Evolutionary conservation across 1,139 yeast genomes (phyloP).

Genomic region (Candida sanyaensis): DNA sequence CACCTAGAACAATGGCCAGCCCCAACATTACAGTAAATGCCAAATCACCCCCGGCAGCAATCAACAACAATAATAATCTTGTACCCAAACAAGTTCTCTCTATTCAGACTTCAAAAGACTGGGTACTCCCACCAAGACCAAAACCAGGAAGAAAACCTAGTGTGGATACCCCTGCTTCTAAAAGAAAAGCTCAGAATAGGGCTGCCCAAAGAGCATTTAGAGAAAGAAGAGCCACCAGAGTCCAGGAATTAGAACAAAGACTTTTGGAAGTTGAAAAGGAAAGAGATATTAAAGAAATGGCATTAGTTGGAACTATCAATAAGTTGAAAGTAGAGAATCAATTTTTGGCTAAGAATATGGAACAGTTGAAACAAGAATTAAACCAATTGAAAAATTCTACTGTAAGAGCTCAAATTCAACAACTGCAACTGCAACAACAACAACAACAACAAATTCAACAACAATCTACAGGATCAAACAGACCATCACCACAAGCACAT

Average conservation of each 20-base stretch:
- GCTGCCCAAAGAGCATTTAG: conserved; percentile 95
- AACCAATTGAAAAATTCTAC: conserved; percentile 17
- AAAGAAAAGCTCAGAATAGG: conserved; percentile 88
- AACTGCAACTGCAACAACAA: not conserved
- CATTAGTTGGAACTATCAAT: conserved; percentile 52
- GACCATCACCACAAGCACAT: conserved; percentile 5
- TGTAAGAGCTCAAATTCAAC: conserved; percentile 7
- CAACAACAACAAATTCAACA: conserved; percentile 8
- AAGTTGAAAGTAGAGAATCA: conserved; percentile 43
- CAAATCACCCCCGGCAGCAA: conserved; percentile 6
- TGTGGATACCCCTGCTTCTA: conserved; percentile 69
- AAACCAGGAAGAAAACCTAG: conserved; percentile 91
- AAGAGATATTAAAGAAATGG: conserved; percentile 60
- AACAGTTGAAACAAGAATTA: conserved; percentile 33
- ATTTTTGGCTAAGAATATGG: conserved; percentile 36
- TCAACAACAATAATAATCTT: not conserved
- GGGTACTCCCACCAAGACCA: conserved; percentile 91
- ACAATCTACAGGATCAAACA: conserved; percentile 1
- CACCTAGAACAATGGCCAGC: conserved; percentile 16
- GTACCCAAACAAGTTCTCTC: conserved; percentile 22
- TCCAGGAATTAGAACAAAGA: conserved; percentile 48
- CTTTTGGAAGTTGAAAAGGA: conserved; percentile 67
- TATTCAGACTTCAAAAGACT: conserved; percentile 77
- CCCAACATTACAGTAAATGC: conserved; percentile 7
- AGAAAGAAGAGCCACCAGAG: conserved; percentile 71